Evolutionary conservation across 352 stramenopile species (phyloP), one percentile per base, ranked within the genome.

Genomic region (Phytophthora quininea): DNA sequence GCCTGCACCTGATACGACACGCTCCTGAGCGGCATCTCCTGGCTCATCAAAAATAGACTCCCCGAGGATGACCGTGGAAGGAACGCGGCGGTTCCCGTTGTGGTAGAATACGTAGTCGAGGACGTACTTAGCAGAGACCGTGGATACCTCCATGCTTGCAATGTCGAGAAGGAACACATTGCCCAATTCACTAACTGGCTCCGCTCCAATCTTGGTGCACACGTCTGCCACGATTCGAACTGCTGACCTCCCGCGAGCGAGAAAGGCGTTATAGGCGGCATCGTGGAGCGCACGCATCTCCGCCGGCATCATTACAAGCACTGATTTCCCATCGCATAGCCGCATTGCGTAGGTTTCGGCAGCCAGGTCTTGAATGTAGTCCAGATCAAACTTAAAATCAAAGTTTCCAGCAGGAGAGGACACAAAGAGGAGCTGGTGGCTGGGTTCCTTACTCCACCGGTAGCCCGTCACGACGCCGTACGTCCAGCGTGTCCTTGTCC

Each of bases 21-120:
- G 35, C 5, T 40, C 35, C 35, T 40, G 5, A 40, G 35, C 35
- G 35, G n/a, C n/a, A n/a, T n/a, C n/a, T n/a, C n/a, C 35, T 40
- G 35, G 35, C 35, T 40, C 35, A 10, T 40, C 35, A 10, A 40
- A 40, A 40, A 40, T 40, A 40, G 35, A 40, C 35, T 40, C 35
- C 10, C 35, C 35, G 10, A 40, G 35, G 5, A 5, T 40, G 5
- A 40, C 35, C 5, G 35, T 11, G 10, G 35, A 10, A n/a, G 35
- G 35, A 40, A 10, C 35, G 5, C 35, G 35, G 10, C 42, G n/a
- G 5, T 14, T 4, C 19, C 42, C 42, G 12, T 48, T 14, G 42
- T 15, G 42, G 19, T 48, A 48, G 42, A 48, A 48, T 15, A 48
- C 42, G 42, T 48, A 48, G 42, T 48, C 42, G 5, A 48, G 12